Conservation (phyloP, 2,329 filamentous ascomycete genomes). For the Neonectria magnoliae region DNA sequence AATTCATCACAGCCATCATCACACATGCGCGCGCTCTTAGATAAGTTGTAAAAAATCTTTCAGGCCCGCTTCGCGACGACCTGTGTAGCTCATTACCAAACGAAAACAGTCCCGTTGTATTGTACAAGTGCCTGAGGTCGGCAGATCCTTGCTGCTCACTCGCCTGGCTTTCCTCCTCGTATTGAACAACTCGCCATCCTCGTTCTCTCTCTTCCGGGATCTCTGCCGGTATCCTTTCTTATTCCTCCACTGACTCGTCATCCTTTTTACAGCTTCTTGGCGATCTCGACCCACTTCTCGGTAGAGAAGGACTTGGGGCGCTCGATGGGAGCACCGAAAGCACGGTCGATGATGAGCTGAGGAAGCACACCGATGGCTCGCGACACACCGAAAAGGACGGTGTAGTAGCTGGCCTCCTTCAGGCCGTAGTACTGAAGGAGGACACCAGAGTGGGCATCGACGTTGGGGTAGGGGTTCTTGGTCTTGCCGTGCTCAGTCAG, state of each 20-base stretch:
- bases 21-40: background rate
- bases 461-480: conserved; percentile 99
- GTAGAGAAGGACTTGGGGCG: conserved; percentile 99
- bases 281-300: conserved; percentile 93
- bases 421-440: conserved; percentile 99
- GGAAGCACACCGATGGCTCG: conserved; percentile 98
- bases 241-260: conserved; percentile 5
- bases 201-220: conserved; percentile 16
- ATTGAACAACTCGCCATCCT: conserved; percentile 26
- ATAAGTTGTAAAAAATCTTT: conserved; percentile 41
- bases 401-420: conserved; percentile 99
- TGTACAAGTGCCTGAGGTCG: conserved; percentile 42
- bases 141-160: conserved; percentile 37
- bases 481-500: conserved; percentile 99
- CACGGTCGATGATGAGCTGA: conserved; percentile 99
- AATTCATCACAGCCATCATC: background rate
- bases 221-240: conserved; percentile 21
- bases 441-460: conserved; percentile 98
- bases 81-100: conserved; percentile 42
- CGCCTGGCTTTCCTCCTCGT: conserved; percentile 30
- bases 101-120: conserved; percentile 43
- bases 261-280: conserved; percentile 81
- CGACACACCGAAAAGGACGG: conserved; percentile 98
- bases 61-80: conserved; percentile 36
- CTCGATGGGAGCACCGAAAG: conserved; percentile 96